Base-by-base conservation (phyloP, 2,329 filamentous ascomycete genomes). In the Trichoderma pleuroti region DNA sequence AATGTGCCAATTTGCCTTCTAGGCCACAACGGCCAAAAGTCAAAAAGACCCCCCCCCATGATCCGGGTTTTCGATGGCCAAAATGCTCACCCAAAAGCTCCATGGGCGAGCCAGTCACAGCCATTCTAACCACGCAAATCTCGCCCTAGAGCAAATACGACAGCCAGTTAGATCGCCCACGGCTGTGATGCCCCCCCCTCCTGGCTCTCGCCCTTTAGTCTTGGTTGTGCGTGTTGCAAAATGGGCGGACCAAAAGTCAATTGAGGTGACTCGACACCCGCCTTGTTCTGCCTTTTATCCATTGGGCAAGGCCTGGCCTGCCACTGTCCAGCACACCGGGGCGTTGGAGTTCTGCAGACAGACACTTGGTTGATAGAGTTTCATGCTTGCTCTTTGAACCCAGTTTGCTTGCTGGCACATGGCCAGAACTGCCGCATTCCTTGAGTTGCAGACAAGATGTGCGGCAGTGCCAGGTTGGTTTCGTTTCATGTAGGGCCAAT, bases 281-380 rank as follows among this genome's bases (percentile, higher is more conserved):
- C 18, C 64, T 32, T 28, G 24, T 3, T 14, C 7, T 11, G 26
- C 14, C 54, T 30, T 30, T 26, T 34, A n/a, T 46, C n/a, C 26
- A 60, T 60, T 60, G 54, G 54, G 59, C 12, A 34, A 30, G 7
- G 4, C 24, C 12, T 36, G 12, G n/a, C n/a, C 16, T 28, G 26
- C 5, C 21, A 42, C 63, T 36, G 34, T 57, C 61, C 36, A 21
- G 61, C 62, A 18, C 30, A 65, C 42, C 34, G 42, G 30, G 62
- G 62, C 54, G 34, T n/a, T 42, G 57, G 21, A 59, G 28, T n/a
- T n/a, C 42, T 18, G 60, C 21, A 21, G 49, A 46, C 21, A 21
- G 49, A 46, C 68, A 70, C 59, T 39, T 68, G 46, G 39, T 28
- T 16, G 68, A 67, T 71, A 56, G 61, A 71, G 49, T 67, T 71